Evolutionary conservation across 805 yeast species (phyloP).

Genomic region (Hermanozyma aechmeae): DNA sequence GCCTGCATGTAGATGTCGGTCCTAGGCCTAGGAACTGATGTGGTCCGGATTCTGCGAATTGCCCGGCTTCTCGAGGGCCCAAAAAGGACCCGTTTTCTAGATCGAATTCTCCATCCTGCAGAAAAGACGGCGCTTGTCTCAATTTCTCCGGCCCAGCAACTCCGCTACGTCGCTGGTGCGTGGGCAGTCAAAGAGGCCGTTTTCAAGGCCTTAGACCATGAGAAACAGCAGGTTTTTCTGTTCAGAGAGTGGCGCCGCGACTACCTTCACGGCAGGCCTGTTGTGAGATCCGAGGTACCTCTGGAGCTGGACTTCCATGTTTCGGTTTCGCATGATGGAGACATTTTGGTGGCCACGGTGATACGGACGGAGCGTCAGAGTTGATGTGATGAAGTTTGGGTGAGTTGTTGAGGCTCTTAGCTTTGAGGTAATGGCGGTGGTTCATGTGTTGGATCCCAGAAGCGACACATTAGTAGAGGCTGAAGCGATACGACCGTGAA

Average conservation of each 20-base stretch:
- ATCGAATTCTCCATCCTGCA: slow-evolving; percentile 50
- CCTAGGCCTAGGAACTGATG: slow-evolving; percentile 50
- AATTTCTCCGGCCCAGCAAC: too few species aligned
- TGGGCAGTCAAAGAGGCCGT: slow-evolving; percentile 78
- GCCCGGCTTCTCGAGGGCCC: slow-evolving; percentile 20
- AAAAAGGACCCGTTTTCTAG: slow-evolving; percentile 14
- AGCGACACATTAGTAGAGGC: too few species aligned
- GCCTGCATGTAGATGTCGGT: slow-evolving; percentile 4
- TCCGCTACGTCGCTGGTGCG: slow-evolving; percentile 37
- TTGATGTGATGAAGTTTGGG: too few species aligned
- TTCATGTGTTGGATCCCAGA: too few species aligned
- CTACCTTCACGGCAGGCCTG: slow-evolving; percentile 38
- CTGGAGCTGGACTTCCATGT: slow-evolving; percentile 40
- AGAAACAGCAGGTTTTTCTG: slow-evolving; percentile 41
- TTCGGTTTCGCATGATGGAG: slow-evolving; percentile 60
- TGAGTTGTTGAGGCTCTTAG: too few species aligned
- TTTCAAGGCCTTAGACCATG: slow-evolving; percentile 45
- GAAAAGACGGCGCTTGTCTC: slow-evolving; percentile 24
- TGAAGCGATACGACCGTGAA: too few species aligned
- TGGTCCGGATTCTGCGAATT: slow-evolving; percentile 41
- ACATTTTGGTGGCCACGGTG: slow-evolving; percentile 47
- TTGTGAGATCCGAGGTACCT: slow-evolving; percentile 23
- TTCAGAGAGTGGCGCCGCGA: slow-evolving; percentile 54
- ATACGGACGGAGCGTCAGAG: too few species aligned
- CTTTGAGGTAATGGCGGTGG: too few species aligned